Evolutionary conservation across 257 asterid genomes (phyloP).

Genomic region (Nicotiana paniculata): DNA sequence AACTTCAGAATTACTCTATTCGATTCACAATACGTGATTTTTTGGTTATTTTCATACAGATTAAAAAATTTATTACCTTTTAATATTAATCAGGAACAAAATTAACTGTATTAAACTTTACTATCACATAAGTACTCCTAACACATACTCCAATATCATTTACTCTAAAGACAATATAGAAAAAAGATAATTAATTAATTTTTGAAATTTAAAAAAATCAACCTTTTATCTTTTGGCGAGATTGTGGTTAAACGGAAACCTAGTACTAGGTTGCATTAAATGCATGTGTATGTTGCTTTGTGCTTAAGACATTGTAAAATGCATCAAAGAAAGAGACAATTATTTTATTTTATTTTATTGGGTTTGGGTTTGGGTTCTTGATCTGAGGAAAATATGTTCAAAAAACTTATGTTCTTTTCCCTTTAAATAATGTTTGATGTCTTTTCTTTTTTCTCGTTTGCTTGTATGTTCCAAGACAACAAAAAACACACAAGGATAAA

Average conservation of each 20-base stretch:
- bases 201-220: too few species aligned
- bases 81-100: too few species aligned
- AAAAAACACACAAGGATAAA: not conserved
- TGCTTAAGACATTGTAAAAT: not conserved
- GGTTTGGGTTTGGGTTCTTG: not conserved
- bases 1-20: too few species aligned
- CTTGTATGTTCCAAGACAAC: not conserved
- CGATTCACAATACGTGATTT: too few species aligned
- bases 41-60: too few species aligned
- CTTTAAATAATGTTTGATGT: not conserved
- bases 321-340: slow-evolving; percentile 3
- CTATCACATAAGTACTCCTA: too few species aligned
- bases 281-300: slow-evolving; percentile 1
- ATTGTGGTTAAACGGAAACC: not conserved
- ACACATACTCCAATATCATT: too few species aligned
- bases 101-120: too few species aligned
- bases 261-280: not conserved
- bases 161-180: too few species aligned
- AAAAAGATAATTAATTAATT: too few species aligned
- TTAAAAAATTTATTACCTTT: too few species aligned
- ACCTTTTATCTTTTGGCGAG: not conserved
- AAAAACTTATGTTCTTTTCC: not conserved
- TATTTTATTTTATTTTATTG: not conserved
- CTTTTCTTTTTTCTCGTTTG: not conserved
- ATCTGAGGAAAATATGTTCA: not conserved